Evolutionary conservation across 768 basidiomycete species (phyloP).

Genomic region (Asterophora parasitica): DNA sequence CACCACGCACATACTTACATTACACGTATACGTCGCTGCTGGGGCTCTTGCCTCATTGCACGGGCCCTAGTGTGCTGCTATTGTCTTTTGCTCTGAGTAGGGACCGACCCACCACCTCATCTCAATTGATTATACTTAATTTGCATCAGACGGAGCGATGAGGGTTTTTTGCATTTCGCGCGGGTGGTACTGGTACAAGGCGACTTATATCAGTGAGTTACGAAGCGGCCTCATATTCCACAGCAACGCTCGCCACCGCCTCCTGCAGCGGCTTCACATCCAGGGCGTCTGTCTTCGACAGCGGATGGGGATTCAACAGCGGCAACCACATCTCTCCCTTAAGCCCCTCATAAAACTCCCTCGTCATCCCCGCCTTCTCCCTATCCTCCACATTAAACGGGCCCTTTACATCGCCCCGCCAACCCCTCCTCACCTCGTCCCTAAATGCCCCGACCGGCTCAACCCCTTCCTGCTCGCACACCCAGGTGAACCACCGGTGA

Average conservation of each 20-base stretch:
- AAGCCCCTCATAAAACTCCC: conserved; percentile 68
- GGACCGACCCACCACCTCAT: conserved; percentile 4
- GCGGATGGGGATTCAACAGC: background rate
- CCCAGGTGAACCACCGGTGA: conserved; percentile 80
- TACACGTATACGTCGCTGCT: conserved; percentile 1
- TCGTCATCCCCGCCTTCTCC: conserved; percentile 67
- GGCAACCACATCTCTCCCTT: conserved; percentile 50
- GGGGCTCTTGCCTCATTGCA: background rate
- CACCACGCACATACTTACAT: background rate
- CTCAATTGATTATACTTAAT: conserved; percentile 3
- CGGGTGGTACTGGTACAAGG: no score
- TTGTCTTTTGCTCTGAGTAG: background rate
- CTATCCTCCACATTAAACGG: conserved; percentile 79
- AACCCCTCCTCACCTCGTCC: conserved; percentile 62
- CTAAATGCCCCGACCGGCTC: conserved; percentile 68
- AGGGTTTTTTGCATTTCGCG: no score
- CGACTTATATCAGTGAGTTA: no score
- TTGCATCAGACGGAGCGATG: no score
- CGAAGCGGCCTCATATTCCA: conserved; percentile 14
- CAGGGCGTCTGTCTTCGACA: background rate
- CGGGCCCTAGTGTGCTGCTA: conserved; percentile 1
- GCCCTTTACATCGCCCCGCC: conserved; percentile 70
- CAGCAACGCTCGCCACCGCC: conserved; percentile 13
- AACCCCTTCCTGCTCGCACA: conserved; percentile 48
- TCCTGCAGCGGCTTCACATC: conserved; percentile 10